phyloP scores from a whole-genome alignment of 805 yeast genomes.

The Vanderwaltozyma yarrowii region DNA sequence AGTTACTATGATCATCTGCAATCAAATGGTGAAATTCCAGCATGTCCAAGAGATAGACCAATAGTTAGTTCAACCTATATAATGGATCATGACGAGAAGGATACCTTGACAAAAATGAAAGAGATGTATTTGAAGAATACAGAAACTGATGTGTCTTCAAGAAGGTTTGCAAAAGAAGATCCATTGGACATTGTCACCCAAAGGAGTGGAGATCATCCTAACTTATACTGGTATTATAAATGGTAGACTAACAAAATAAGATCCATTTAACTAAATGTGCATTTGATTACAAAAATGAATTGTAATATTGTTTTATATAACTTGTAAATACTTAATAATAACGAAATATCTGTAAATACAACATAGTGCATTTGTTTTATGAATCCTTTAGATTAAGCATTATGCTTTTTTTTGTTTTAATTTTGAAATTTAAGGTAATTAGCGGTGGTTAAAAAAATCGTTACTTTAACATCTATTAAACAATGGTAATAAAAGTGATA shows the following conservation, averaged over 20 bases:
- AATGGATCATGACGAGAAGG: constrained; percentile 15
- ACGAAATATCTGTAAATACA: too few relatives aligned
- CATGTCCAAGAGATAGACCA: constrained; percentile 20
- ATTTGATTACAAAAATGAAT: too few relatives aligned
- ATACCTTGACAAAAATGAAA: constrained; percentile 16
- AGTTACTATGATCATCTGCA: constrained; percentile 29
- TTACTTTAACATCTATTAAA: too few relatives aligned
- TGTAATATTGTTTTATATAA: too few relatives aligned
- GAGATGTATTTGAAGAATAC: constrained; percentile 22
- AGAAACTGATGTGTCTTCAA: constrained; percentile 11
- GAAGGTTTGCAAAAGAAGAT: constrained; percentile 12
- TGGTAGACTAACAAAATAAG: constrained; percentile 11
- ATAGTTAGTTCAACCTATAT: constrained; percentile 22
- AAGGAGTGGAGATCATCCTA: constrained; percentile 12
- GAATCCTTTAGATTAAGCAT: too few relatives aligned
- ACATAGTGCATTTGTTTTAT: too few relatives aligned
- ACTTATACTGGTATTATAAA: constrained; percentile 25
- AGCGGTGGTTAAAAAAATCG: too few relatives aligned
- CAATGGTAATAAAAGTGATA: too few relatives aligned
- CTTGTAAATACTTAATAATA: too few relatives aligned
- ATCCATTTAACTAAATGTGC: too few relatives aligned
- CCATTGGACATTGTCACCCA: constrained; percentile 11
- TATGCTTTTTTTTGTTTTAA: too few relatives aligned
- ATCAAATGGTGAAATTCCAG: constrained; percentile 20
- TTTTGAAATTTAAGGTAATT: too few relatives aligned